Evolutionary conservation across 192 early-diverging fungal genomes (phyloP), one percentile per base, ranked within the genome.

Genomic region (Cladochytrium replicatum): DNA sequence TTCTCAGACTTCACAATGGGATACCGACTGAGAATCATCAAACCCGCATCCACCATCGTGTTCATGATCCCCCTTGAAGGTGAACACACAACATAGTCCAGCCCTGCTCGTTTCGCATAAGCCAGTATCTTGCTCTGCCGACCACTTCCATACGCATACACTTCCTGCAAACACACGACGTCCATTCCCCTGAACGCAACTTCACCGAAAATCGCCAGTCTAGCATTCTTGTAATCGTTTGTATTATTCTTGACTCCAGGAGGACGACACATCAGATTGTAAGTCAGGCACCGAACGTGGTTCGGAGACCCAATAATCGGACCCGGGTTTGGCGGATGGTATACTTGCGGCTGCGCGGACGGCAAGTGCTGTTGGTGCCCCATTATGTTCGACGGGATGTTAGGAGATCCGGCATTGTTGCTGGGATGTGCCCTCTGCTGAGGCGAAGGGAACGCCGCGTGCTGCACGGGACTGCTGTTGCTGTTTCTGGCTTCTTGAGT

Each of bases 111-210:
- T 42, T 75, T 61, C 3, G 86, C 88, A 31, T 64, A 67, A 13
- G 49, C 57, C 24, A 88, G 57, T 28, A 91, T 50, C 25, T 68
- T 54, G 13, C 62, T 47, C 38, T 72, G 70, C 4, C 88, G 71
- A 5, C 69, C 51, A 15, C 72, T 72, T 4, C 74, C 85, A 59
- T 78, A 91, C 24, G 82, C 79, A 68, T 84, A 91, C 50, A 84
- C 75, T 52, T 91, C 88, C 55, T 91, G 87, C 50, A 91, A 66
- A 32, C 76, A 72, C 23, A 91, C 73, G 13, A 91, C 64, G 59
- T 89, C 84, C 62, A 83, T 85, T n/a, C 75, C 50, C n/a, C 68
- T 74, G 29, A 88, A 64, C 19, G 86, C 59, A 43, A 72, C 52
- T 24, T 76, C 63, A 29, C 85, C 76, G 50, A 89, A 74, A 39